A percentile compares a stretch with the other conserved stretches of the same genome.
Conservation (phyloP, 176 grass and related monocot genomes). For the Chloris gayana region DNA sequence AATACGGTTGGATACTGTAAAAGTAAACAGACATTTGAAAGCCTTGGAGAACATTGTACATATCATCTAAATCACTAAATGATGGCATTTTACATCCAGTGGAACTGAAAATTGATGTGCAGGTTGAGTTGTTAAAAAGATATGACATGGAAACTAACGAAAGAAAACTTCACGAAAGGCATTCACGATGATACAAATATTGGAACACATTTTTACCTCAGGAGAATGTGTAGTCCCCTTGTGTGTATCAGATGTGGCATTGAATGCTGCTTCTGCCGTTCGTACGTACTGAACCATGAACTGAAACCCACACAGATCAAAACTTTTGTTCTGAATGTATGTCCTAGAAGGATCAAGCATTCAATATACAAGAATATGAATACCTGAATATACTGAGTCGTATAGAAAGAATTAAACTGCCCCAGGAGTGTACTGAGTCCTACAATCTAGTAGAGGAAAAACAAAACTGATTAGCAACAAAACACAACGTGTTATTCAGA, state of each 20-base stretch:
- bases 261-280: slow-evolving; percentile 61
- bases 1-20: too few relatives aligned
- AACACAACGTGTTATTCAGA: slow-evolving; percentile 10
- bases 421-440: slow-evolving; percentile 66
- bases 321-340: neutral
- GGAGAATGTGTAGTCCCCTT: slow-evolving; percentile 38
- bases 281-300: slow-evolving; percentile 74
- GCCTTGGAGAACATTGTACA: neutral
- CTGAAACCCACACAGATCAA: slow-evolving; percentile 50
- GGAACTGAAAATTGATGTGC: neutral
- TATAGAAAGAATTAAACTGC: slow-evolving; percentile 66
- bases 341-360: slow-evolving; percentile 16
- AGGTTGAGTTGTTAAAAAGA: slow-evolving; percentile 1
- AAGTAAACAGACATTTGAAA: neutral
- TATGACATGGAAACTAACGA: neutral
- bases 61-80: slow-evolving; percentile 17
- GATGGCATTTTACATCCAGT: neutral
- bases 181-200: neutral
- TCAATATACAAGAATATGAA: slow-evolving; percentile 1
- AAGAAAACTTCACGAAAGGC: neutral
- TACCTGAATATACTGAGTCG: slow-evolving; percentile 72
- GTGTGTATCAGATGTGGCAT: slow-evolving; percentile 37
- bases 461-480: slow-evolving; percentile 2
- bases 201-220: slow-evolving; percentile 48
- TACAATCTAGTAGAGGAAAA: slow-evolving; percentile 54